Evolutionary conservation across 2,329 filamentous ascomycete genomes (phyloP), one percentile per base, ranked within the genome.

Genomic region (Colletotrichum cuscutae): DNA sequence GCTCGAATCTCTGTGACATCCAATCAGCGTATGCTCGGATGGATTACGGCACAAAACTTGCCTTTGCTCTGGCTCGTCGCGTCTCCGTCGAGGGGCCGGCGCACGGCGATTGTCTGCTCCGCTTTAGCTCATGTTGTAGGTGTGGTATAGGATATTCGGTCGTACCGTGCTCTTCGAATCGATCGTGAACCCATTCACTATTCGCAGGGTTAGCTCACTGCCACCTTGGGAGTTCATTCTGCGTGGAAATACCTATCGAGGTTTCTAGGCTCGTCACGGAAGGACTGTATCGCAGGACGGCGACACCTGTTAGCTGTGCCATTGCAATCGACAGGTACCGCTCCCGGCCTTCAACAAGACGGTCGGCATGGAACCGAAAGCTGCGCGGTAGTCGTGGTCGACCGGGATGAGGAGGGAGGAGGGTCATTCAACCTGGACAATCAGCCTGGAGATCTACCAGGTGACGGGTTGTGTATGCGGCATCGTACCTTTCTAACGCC

Each of bases 111-210:
- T 80, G 75, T 81, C 83, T 84, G 73, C 24, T 63, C 71, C 72
- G 49, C n/a, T 64, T 75, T 60, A 75, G 69, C n/a, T 28, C 12
- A 24, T 42, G 22, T 19, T 22, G 49, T 22, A 56, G n/a, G 42
- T 13, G 9, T 35, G 28, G 35, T 15, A 22, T 35, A 19, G 28
- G 52, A 26, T 28, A 42, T 46, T 9, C 24, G 28, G 52, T 26
- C 80, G 79, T 85, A 89, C 92, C 88, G 81, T 92, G 89, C 79
- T 94, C 94, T 82, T 97, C 94, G 81, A 91, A 97, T 81, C 92
- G 94, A 85, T 97, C 94, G 82, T 98, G 95, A 77, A 98, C 94
- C 95, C 95, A 98, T 87, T 97, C 95, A 80, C 94, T 94, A 75
- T 54, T 61, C 8, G 73, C 42, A 66, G 13, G 2, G 28, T 66